phyloP scores from a whole-genome alignment of 192 early-diverging fungal genomes.

The Martensiomyces pterosporus region DNA sequence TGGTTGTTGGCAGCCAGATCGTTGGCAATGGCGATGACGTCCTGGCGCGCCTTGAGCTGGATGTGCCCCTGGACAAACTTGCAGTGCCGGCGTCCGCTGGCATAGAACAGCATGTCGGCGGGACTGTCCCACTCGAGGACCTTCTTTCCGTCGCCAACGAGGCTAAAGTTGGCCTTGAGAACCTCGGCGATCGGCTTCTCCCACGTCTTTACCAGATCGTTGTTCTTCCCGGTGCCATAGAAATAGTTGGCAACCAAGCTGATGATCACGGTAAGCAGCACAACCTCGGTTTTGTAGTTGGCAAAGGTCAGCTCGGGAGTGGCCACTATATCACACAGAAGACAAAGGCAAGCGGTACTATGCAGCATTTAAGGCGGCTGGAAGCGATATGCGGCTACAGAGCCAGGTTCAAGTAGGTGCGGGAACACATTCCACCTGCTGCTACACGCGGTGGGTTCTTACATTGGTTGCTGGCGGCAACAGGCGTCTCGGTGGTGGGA shows the following conservation, averaged over 20 bases:
- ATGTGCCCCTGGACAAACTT: conserved; percentile 66
- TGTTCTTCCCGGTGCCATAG: conserved; percentile 41
- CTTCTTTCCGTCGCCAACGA: conserved; percentile 60
- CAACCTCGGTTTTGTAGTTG: conserved; percentile 34
- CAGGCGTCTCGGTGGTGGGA: conserved; percentile 7
- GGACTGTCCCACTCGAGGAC: conserved; percentile 64
- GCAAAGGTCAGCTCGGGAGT: conserved; percentile 14
- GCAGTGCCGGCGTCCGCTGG: conserved; percentile 67
- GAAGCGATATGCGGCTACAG: too few species aligned
- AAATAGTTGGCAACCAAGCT: conserved; percentile 49
- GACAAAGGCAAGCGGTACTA: too few species aligned
- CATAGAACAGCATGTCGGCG: conserved; percentile 69
- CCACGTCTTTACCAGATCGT: conserved; percentile 13
- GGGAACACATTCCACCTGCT: too few species aligned
- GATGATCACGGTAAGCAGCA: conserved; percentile 17
- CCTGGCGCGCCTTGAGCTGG: conserved; percentile 40
- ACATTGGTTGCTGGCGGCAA: conserved; percentile 1
- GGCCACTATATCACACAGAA: conserved; percentile 1
- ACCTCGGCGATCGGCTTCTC: conserved; percentile 34
- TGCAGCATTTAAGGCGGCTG: too few species aligned
- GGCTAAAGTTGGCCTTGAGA: conserved; percentile 64
- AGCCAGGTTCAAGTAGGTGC: too few species aligned
- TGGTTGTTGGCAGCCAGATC: conserved; percentile 34
- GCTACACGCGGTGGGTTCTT: too few species aligned
- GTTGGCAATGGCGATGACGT: conserved; percentile 44